Conservation (phyloP, 2,329 filamentous ascomycete genomes). For the Fusarium devonianum region DNA sequence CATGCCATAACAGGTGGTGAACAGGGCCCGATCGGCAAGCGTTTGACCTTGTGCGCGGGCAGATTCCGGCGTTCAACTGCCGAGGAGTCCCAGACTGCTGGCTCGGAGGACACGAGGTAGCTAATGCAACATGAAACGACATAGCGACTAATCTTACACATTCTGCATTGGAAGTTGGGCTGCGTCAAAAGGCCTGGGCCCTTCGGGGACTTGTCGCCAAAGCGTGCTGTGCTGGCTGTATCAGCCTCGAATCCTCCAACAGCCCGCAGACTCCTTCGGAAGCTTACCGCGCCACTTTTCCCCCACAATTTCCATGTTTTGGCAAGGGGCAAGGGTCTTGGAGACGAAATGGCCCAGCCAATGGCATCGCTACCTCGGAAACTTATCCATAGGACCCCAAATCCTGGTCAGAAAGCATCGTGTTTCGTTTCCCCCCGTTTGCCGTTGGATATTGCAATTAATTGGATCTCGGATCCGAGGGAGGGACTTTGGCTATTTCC, state of each 20-base stretch:
- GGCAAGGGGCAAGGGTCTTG: slow-evolving; percentile 17
- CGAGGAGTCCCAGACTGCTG: too few relatives aligned
- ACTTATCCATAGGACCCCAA: background rate
- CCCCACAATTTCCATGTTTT: slow-evolving; percentile 4
- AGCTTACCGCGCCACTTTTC: slow-evolving; percentile 26
- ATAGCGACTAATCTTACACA: slow-evolving; percentile 7
- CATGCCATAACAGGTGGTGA: slow-evolving; percentile 9
- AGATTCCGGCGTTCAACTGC: slow-evolving; percentile 11
- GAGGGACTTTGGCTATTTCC: background rate
- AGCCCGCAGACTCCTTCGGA: slow-evolving; percentile 3
- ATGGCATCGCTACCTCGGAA: background rate
- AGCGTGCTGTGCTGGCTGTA: background rate
- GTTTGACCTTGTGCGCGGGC: slow-evolving; percentile 25
- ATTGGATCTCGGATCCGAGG: slow-evolving; percentile 6
- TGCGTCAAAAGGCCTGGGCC: background rate
- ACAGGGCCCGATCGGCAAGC: slow-evolving; percentile 23
- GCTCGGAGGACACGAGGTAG: too few relatives aligned
- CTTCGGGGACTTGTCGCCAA: background rate
- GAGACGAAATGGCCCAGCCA: slow-evolving; percentile 1
- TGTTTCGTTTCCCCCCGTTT: slow-evolving; percentile 7
- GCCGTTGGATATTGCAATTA: background rate
- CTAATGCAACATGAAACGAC: too few relatives aligned
- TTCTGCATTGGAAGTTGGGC: slow-evolving; percentile 1
- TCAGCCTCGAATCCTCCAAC: slow-evolving; percentile 3
- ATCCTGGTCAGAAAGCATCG: background rate